Evolutionary conservation across 805 yeast genomes (phyloP), one percentile per base, ranked within the genome.

Genomic region (Starmera dryadoides): DNA sequence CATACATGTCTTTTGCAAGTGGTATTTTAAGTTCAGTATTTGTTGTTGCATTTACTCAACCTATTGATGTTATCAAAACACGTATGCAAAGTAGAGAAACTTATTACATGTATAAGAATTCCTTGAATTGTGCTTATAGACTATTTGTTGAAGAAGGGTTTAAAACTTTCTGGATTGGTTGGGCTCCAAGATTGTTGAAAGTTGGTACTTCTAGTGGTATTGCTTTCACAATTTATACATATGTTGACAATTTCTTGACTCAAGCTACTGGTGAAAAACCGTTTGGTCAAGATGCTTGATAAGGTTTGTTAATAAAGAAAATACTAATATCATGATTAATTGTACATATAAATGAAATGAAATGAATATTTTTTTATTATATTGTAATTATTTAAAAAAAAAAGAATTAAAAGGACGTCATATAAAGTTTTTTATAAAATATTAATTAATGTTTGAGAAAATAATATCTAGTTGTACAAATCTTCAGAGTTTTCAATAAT

Each of bases 21-120:
- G 87, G 93, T 5, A 62, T 80, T 10, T 66, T 76, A 2, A 77
- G 94, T 2, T 79, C 93, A 0, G 60, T 73, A 4, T 82, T 87
- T 0, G 94, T 86, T 22, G 84, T 86, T 18, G 77, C 75, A 0
- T 64, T 75, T 0, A 89, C 96, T 1, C 98, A 87, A 62, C 97
- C 97, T 0, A 65, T 89, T 22, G 97, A 89, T 62, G 86, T 86
- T 3, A 62, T 89, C 35, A 89, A 89, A 63, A 77, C 96, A 3
- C 74, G 95, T 53, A 76, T 88, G 76, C 96, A 88, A 60, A 76
- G 87, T 52, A 75, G 79, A 50, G 77, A 80, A 53, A 77, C 82
- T n/a, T 69, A 69, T 51, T 51, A 58, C 4, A 49, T 74, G 2
- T 82, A 81, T 55, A 70, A 67, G 42, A 86, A 81, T 59, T 67